Percentiles rank a stretch among this genome's conserved stretches.
These are phyloP conservation scores for Carex kokanica DNA, from an alignment of 176 grass and related monocot species.

Conservation along the genomic window DNA sequence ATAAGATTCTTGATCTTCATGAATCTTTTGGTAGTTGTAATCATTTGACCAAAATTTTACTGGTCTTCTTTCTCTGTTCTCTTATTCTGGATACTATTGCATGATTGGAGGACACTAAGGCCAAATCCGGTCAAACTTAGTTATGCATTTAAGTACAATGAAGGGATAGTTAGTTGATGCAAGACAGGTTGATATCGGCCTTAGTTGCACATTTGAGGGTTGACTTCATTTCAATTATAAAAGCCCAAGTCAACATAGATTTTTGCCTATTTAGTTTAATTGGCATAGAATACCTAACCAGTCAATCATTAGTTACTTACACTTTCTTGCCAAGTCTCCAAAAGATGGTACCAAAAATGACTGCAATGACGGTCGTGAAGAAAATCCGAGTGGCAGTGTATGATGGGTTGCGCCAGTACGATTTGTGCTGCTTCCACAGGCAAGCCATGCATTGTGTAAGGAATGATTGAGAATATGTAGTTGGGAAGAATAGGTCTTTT, in stretches of 20 bases:
- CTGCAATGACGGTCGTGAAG: constrained; percentile 77
- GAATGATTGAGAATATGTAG: constrained; percentile 61
- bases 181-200: neutral
- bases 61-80: neutral
- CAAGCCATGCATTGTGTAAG: constrained; percentile 75
- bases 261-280: neutral
- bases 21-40: neutral
- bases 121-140: neutral
- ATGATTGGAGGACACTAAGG: constrained; percentile 1
- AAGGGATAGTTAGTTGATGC: neutral
- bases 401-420: constrained; percentile 93
- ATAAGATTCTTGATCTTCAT: neutral
- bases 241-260: neutral
- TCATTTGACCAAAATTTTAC: neutral
- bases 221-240: neutral
- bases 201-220: neutral
- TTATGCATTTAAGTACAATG: neutral
- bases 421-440: constrained; percentile 88
- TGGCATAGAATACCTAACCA: neutral
- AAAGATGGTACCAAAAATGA: constrained; percentile 91
- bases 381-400: constrained; percentile 91
- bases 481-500: constrained; percentile 65
- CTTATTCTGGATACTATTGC: neutral
- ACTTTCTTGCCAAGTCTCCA: constrained; percentile 71
- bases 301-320: constrained; percentile 42